Percentiles rank a stretch among this genome's conserved stretches.
Conservation (phyloP, 768 basidiomycete genomes). For the Russula sp. region DNA sequence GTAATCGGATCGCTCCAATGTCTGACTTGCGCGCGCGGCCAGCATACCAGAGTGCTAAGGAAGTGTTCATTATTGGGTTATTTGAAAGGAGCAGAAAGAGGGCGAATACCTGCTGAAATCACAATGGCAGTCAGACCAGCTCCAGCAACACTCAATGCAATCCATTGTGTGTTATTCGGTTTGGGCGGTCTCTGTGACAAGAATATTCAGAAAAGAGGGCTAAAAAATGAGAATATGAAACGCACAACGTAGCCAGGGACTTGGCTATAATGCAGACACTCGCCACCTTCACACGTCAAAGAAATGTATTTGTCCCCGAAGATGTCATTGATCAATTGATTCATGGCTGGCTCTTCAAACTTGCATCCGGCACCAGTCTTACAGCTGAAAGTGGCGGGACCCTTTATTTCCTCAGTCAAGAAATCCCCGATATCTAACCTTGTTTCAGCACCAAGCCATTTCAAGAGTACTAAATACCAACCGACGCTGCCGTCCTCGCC, state of each 20-base stretch:
- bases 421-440: slow-evolving; percentile 88
- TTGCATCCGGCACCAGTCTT: slow-evolving; percentile 66
- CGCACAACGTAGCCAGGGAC: slow-evolving; percentile 88
- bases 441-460: neutral
- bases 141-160: slow-evolving; percentile 79
- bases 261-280: slow-evolving; percentile 90
- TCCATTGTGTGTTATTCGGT: slow-evolving; percentile 78
- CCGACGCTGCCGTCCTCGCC: slow-evolving; percentile 93
- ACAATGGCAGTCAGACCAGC: slow-evolving; percentile 73
- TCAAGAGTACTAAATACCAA: slow-evolving; percentile 42
- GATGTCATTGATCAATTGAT: slow-evolving; percentile 86
- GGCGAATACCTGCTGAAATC: slow-evolving; percentile 53
- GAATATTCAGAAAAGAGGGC: neutral
- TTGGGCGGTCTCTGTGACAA: slow-evolving; percentile 61
- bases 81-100: neutral
- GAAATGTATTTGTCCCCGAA: slow-evolving; percentile 93
- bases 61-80: slow-evolving; percentile 5
- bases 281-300: slow-evolving; percentile 81
- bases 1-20: slow-evolving; percentile 70
- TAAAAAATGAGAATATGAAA: neutral
- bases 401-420: slow-evolving; percentile 81
- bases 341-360: slow-evolving; percentile 98
- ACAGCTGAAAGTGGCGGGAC: slow-evolving; percentile 87
- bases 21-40: slow-evolving; percentile 70
- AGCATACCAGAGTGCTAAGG: slow-evolving; percentile 85